phyloP scores from a whole-genome alignment of 495 filamentous ascomycete species.

The Talaromyces borbonicus region DNA sequence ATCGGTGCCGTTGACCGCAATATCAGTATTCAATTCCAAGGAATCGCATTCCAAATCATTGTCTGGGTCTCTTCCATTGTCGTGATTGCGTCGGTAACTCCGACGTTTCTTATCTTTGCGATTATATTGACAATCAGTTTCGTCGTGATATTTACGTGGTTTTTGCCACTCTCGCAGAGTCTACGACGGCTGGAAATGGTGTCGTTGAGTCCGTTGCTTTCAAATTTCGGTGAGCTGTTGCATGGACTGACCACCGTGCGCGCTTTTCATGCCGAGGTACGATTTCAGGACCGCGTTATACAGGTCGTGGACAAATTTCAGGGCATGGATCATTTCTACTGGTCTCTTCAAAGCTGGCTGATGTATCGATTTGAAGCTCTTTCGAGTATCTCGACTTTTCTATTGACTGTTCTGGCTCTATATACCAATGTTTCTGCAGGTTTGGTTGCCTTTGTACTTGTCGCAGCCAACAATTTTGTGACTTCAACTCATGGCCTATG shows the following conservation, averaged over 20 bases:
- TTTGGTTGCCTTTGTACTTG: constrained; percentile 64
- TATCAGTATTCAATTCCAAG: constrained; percentile 58
- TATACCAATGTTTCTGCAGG: constrained; percentile 60
- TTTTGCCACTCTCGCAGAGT: constrained; percentile 73
- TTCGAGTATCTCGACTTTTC: constrained; percentile 60
- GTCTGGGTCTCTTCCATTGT: constrained; percentile 60
- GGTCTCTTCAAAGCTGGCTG: constrained; percentile 75
- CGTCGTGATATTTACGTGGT: constrained; percentile 57
- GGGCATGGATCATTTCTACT: constrained; percentile 90
- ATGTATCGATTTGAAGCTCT: constrained; percentile 66
- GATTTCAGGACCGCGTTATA: constrained; percentile 69
- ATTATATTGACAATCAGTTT: constrained; percentile 52
- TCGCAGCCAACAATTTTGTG: constrained; percentile 36
- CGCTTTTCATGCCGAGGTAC: constrained; percentile 58
- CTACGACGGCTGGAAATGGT: constrained; percentile 76
- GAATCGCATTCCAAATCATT: constrained; percentile 52
- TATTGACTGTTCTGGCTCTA: constrained; percentile 59
- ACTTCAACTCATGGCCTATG: constrained; percentile 62
- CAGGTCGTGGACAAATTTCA: constrained; percentile 72
- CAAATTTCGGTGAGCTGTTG: constrained; percentile 72
- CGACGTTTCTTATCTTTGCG: constrained; percentile 62
- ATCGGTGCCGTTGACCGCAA: constrained; percentile 76
- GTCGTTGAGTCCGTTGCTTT: constrained; percentile 69
- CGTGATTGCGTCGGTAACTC: constrained; percentile 67
- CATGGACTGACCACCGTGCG: constrained; percentile 74